Conservation (phyloP, 177 flowering plant genomes). For the Vitis hybrid region DNA sequence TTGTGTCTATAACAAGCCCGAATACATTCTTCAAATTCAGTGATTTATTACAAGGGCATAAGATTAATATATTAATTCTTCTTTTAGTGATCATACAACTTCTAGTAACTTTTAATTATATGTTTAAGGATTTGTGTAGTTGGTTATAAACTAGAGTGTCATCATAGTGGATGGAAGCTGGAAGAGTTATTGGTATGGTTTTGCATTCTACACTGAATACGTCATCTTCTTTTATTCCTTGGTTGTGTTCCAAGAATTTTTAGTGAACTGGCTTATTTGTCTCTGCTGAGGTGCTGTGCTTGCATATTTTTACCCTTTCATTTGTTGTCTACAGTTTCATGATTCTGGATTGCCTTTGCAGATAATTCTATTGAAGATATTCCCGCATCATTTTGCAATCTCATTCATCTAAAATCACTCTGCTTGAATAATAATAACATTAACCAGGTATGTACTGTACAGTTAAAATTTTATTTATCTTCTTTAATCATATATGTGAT, state of each 20-base stretch:
- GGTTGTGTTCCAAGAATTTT: background rate
- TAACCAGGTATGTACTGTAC: slow-evolving; percentile 52
- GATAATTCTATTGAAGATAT: slow-evolving; percentile 79
- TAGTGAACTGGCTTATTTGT: background rate
- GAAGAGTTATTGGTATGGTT: background rate
- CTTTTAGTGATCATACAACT: too few species aligned
- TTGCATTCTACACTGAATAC: background rate
- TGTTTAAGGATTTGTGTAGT: background rate
- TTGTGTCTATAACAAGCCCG: background rate
- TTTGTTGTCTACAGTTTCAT: background rate
- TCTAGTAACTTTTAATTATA: background rate
- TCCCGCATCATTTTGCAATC: slow-evolving; percentile 84
- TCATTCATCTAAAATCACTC: slow-evolving; percentile 79
- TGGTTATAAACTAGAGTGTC: background rate
- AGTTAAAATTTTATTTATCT: background rate
- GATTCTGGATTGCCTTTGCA: slow-evolving; percentile 31
- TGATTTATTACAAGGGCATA: too few species aligned
- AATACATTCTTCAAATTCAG: background rate
- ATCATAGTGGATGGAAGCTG: background rate
- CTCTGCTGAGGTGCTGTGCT: background rate
- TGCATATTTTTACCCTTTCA: background rate
- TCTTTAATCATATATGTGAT: background rate
- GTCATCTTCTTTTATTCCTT: background rate
- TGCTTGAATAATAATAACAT: slow-evolving; percentile 70
- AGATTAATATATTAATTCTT: background rate